Evolutionary conservation across 2,329 filamentous ascomycete genomes (phyloP).

Genomic region (Fusarium chuoi): DNA sequence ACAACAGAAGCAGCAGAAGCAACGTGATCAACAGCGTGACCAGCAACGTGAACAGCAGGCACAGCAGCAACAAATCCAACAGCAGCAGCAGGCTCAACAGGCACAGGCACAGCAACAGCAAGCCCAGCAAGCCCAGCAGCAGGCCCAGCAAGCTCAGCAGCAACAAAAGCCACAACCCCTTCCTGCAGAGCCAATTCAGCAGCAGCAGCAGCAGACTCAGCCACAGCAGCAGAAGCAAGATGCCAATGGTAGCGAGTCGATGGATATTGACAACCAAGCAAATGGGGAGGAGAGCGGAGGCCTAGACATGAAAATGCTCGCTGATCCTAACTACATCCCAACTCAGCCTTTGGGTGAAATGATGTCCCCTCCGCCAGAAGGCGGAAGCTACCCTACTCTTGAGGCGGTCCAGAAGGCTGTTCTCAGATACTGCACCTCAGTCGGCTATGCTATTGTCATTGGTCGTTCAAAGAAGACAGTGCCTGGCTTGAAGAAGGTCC

Average conservation of each 20-base stretch:
- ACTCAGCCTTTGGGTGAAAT: constrained; percentile 66
- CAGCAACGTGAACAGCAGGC: constrained; percentile 43
- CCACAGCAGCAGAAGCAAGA: constrained; percentile 55
- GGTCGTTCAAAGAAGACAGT: constrained; percentile 75
- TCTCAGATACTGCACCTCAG: constrained; percentile 72
- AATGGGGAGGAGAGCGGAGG: constrained; percentile 59
- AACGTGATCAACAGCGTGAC: constrained; percentile 50
- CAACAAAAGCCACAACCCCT: constrained; percentile 48
- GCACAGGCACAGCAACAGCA: constrained; percentile 44
- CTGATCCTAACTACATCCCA: constrained; percentile 62
- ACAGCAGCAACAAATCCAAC: constrained; percentile 44
- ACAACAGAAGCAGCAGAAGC: constrained; percentile 44
- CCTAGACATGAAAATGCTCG: constrained; percentile 59
- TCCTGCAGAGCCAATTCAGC: constrained; percentile 44
- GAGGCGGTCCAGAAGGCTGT: constrained; percentile 73
- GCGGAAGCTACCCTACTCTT: constrained; percentile 71
- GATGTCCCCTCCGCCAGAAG: constrained; percentile 73
- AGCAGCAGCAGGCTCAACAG: constrained; percentile 41
- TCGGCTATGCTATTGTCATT: constrained; percentile 75
- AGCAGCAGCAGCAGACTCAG: constrained; percentile 49
- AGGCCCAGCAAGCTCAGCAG: constrained; percentile 44
- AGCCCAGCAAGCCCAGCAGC: constrained; percentile 37
- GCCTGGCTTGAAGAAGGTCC: constrained; percentile 72
- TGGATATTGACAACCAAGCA: constrained; percentile 63
- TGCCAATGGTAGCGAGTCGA: constrained; percentile 57